Evolutionary conservation across 257 asterid genomes (phyloP).

Genomic region (Osmanthus fragrans): DNA sequence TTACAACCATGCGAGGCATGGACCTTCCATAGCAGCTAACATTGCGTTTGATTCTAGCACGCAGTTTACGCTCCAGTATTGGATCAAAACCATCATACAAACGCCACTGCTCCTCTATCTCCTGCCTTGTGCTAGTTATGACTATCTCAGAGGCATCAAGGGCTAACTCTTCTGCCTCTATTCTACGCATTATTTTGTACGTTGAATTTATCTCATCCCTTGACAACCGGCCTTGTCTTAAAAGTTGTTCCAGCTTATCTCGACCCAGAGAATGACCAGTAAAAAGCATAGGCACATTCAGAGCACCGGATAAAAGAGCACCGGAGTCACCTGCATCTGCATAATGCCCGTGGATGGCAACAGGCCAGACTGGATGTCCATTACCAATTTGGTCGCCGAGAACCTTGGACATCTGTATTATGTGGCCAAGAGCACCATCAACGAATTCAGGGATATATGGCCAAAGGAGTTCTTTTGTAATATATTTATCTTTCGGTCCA

Average conservation of each 20-base stretch:
- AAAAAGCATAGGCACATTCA: conserved; percentile 97
- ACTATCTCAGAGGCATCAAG: conserved; percentile 95
- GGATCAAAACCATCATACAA: conserved; percentile 98
- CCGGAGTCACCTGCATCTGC: conserved; percentile 99
- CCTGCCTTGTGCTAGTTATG: conserved; percentile 95
- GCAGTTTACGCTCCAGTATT: conserved; percentile 83
- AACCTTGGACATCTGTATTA: conserved; percentile 84
- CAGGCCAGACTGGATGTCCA: conserved; percentile 93
- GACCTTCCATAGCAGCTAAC: conserved; percentile 97
- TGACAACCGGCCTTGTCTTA: conserved; percentile 85
- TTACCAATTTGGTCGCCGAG: conserved; percentile 93
- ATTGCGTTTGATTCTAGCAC: conserved; percentile 92
- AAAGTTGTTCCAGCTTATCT: conserved; percentile 96
- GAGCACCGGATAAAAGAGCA: conserved; percentile 89
- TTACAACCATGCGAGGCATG: conserved; percentile 97
- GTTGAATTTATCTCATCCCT: conserved; percentile 93
- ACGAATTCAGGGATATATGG: conserved; percentile 93
- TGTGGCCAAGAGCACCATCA: conserved; percentile 83
- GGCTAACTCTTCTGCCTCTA: conserved; percentile 95
- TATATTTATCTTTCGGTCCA: conserved; percentile 86
- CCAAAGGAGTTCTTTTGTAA: conserved; percentile 88
- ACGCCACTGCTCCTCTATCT: conserved; percentile 99
- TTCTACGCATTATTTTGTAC: conserved; percentile 96
- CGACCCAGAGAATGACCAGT: conserved; percentile 99
- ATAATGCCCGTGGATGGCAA: conserved; percentile 97